These are phyloP conservation scores for Pseudotulostoma volvatum DNA, from an alignment of 495 filamentous ascomycete genomes.

Conservation along the genomic window DNA sequence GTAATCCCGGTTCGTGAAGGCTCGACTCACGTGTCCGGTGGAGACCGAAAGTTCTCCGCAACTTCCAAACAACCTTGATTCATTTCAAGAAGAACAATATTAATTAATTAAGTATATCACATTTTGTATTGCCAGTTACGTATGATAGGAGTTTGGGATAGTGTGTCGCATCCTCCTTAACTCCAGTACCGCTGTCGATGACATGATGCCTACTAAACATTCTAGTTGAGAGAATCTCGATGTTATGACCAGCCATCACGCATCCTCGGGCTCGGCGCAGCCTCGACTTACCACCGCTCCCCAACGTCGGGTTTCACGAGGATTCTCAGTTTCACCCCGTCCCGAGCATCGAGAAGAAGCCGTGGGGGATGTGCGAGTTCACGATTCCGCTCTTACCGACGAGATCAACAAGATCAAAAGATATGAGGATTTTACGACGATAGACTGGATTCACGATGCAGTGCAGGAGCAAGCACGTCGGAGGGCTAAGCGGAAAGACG, in stretches of 20 bases:
- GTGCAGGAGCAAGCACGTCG: slow-evolving; percentile 74
- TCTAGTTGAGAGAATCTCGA: slow-evolving; percentile 17
- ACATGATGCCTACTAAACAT: too few relatives aligned
- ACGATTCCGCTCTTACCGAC: slow-evolving; percentile 57
- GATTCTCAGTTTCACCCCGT: slow-evolving; percentile 55
- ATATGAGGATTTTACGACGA: slow-evolving; percentile 96
- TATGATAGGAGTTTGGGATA: too few relatives aligned
- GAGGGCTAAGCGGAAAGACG: slow-evolving; percentile 54
- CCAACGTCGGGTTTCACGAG: slow-evolving; percentile 42
- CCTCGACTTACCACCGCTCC: slow-evolving; percentile 37
- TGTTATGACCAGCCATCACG: slow-evolving; percentile 48
- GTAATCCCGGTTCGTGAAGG: too few relatives aligned
- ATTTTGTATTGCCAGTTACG: too few relatives aligned
- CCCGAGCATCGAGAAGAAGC: slow-evolving; percentile 16
- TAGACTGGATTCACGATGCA: slow-evolving; percentile 98
- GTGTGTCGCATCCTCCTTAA: too few relatives aligned
- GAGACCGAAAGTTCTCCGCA: too few relatives aligned
- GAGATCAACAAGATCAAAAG: slow-evolving; percentile 96
- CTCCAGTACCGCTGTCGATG: too few relatives aligned
- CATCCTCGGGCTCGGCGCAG: slow-evolving; percentile 38
- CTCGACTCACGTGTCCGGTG: too few relatives aligned
- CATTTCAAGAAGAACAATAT: too few relatives aligned
- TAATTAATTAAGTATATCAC: too few relatives aligned
- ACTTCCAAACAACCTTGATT: too few relatives aligned
- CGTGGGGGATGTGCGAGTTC: slow-evolving; percentile 9